Conservation (phyloP, 2,329 filamentous ascomycete genomes). For the Aspergillus sp. region DNA sequence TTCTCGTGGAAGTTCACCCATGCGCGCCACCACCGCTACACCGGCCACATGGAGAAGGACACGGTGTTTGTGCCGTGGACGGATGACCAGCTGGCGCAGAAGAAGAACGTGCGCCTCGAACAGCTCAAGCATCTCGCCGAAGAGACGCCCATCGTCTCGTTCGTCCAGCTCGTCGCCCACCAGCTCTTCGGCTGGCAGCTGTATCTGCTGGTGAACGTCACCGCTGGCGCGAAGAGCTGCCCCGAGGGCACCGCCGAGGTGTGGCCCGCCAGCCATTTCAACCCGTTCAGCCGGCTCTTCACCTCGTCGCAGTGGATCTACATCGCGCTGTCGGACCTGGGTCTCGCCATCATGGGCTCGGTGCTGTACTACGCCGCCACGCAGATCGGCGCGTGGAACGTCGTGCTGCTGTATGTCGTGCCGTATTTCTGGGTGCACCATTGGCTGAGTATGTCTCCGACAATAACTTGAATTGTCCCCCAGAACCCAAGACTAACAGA, state of each 20-base stretch:
- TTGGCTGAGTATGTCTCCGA: slow-evolving; percentile 57
- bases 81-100: slow-evolving; percentile 28
- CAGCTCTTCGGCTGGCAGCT: slow-evolving; percentile 64
- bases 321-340: slow-evolving; percentile 60
- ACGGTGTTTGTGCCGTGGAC: slow-evolving; percentile 61
- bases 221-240: slow-evolving; percentile 48
- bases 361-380: slow-evolving; percentile 53
- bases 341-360: slow-evolving; percentile 51
- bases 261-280: slow-evolving; percentile 52
- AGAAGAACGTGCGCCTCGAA: slow-evolving; percentile 44
- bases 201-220: slow-evolving; percentile 62
- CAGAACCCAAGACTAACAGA: neutral
- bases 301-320: slow-evolving; percentile 55
- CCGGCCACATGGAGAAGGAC: slow-evolving; percentile 66
- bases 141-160: slow-evolving; percentile 59
- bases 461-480: no score
- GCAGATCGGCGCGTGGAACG: slow-evolving; percentile 55
- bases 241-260: slow-evolving; percentile 22
- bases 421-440: slow-evolving; percentile 70
- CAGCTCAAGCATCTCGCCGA: slow-evolving; percentile 54
- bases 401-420: slow-evolving; percentile 59
- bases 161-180: slow-evolving; percentile 57
- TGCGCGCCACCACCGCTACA: slow-evolving; percentile 66
- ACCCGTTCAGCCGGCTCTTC: slow-evolving; percentile 61
- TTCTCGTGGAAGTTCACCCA: slow-evolving; percentile 73